Evolutionary conservation across 768 basidiomycete species (phyloP).

Genomic region (Hirschioporus abietinus): DNA sequence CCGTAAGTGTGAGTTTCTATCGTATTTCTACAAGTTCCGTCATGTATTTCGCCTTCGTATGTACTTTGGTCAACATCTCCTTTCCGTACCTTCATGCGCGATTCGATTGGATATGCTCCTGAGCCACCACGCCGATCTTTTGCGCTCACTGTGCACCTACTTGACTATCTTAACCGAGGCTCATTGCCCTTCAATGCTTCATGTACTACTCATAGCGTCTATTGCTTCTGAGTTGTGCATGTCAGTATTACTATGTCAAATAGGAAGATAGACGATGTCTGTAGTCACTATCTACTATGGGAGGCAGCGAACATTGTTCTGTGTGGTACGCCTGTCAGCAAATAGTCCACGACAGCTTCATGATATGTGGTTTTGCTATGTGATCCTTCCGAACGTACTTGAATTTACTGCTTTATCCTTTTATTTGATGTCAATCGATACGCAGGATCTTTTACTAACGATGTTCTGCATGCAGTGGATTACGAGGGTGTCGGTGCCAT

Average conservation of each 20-base stretch:
- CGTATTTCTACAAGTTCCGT: constrained; percentile 20
- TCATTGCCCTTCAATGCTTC: background rate
- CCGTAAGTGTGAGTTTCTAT: constrained; percentile 56
- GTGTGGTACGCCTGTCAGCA: background rate
- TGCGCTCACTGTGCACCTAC: constrained; percentile 2
- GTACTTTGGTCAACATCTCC: constrained; percentile 11
- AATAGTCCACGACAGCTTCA: background rate
- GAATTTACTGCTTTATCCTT: background rate
- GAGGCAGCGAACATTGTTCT: background rate
- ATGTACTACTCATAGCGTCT: constrained; percentile 6
- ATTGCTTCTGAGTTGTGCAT: constrained; percentile 11
- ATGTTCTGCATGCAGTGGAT: constrained; percentile 43
- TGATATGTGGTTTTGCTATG: background rate
- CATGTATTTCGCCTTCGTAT: constrained; percentile 25
- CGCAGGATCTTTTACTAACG: constrained; percentile 18
- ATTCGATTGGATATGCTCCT: background rate
- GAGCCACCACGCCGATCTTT: constrained; percentile 8
- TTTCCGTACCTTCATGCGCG: constrained; percentile 1
- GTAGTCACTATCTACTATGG: background rate
- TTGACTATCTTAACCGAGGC: constrained; percentile 3
- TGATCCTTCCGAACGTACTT: background rate
- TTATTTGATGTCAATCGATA: background rate
- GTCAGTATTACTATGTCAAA: constrained; percentile 10
- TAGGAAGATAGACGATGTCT: background rate
- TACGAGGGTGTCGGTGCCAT: constrained; percentile 67